Base-by-base conservation (phyloP, 306 rosid species). In the Glycine tomentella region DNA sequence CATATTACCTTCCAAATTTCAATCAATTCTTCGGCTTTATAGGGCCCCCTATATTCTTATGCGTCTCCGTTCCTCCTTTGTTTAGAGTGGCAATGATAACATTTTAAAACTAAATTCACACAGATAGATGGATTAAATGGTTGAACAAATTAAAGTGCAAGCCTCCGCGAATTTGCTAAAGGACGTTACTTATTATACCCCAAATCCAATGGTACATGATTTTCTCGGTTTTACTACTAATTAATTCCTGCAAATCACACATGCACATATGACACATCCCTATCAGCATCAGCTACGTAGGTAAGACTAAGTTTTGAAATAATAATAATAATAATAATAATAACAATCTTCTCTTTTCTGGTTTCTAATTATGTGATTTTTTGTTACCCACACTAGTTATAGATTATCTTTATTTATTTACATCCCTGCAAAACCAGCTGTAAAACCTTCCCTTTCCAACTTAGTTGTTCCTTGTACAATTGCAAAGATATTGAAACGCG, bases 181-280 rank as follows among this genome's bases (percentile, higher is more conserved):
- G 67, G 59, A 56, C 46, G 51, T 45, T 15, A 25, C 31, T 25
- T 25, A 66, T 25, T 25, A 68, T n/a, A 38, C 4, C 7, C 68
- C 66, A 62, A 77, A 73, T 66, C 84, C 58, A 83, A 33, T 36
- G 79, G 51, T 61, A 72, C 11, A 78, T n/a, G 62, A 86, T 76
- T 50, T 74, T 72, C 83, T 72, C 16, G 9, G 67, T 40, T 55
- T 11, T 36, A 69, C 69, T 17, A 16, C 45, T 53, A 65, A 69
- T n/a, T 46, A 82, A 74, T 45, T 8, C 81, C 76, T 83, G 89
- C 84, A 76, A 81, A 75, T 46, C 25, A 68, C 82, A 80, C 85
- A 84, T 84, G 90, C 87, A 84, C 59, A 69, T 16, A 61, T 25
- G 84, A 80, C 65, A 63, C 38, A 69, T 83, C 84, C 61, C 80